Percentiles rank a stretch among this genome's conserved stretches.
Evolutionary conservation across 116 monocot genomes (phyloP).

Genomic region (Iris pallida): DNA sequence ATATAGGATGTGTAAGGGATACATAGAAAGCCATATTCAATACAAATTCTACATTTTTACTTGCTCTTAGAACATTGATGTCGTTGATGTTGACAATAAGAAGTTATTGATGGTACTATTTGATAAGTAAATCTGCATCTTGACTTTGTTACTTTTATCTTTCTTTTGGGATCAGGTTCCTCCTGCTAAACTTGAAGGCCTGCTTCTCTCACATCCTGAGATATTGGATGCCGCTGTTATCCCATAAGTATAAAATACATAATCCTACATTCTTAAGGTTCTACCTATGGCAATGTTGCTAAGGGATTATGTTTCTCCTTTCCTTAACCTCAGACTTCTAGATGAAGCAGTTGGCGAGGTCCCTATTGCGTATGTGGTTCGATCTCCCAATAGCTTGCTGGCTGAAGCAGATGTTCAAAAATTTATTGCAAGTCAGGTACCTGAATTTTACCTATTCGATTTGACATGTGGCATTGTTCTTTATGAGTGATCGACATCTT

Average conservation of each 20-base stretch:
- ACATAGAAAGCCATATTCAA: background rate
- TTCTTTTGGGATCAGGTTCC: slow-evolving; percentile 50
- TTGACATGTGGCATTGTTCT: too few species aligned
- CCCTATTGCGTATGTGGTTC: slow-evolving; percentile 78
- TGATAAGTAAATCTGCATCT: too few species aligned
- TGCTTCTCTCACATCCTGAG: too few species aligned
- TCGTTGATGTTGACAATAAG: too few species aligned
- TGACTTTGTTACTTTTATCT: too few species aligned
- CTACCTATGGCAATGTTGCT: background rate
- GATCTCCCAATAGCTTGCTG: slow-evolving; percentile 41
- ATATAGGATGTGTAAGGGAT: background rate
- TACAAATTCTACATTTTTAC: background rate
- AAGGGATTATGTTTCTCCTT: background rate
- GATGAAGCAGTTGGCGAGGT: slow-evolving; percentile 89
- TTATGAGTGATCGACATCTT: too few species aligned
- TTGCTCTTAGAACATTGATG: background rate
- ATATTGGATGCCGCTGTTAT: slow-evolving; percentile 90
- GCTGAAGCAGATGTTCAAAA: slow-evolving; percentile 64
- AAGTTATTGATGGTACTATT: too few species aligned
- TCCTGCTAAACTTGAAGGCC: slow-evolving; percentile 91
- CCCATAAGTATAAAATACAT: slow-evolving; percentile 48
- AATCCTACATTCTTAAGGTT: background rate
- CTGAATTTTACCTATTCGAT: too few species aligned
- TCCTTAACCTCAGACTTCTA: slow-evolving; percentile 42
- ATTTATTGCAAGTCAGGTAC: slow-evolving; percentile 71